These are phyloP conservation scores for Punica granatum DNA, from an alignment of 345 rosid species.

Conservation along the genomic window DNA sequence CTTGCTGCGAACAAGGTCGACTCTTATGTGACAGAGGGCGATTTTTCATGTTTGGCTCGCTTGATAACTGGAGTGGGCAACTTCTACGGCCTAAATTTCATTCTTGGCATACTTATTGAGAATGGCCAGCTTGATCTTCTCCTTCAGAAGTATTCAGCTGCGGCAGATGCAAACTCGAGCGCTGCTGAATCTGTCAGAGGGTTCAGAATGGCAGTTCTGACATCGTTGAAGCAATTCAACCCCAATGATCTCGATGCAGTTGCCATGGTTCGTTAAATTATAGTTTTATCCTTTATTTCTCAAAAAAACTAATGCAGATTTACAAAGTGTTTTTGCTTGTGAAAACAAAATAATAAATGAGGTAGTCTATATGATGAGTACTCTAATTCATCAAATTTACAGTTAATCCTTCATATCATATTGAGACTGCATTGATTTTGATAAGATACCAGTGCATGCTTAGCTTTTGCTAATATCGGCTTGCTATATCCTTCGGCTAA, in stretches of 20 bases:
- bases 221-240: conserved; percentile 89
- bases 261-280: conserved; percentile 55
- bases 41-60: conserved; percentile 91
- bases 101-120: conserved; percentile 92
- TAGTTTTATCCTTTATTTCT: background rate
- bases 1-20: conserved; percentile 98
- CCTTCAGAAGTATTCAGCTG: conserved; percentile 88
- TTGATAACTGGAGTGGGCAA: conserved; percentile 93
- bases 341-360: too few relatives aligned
- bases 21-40: conserved; percentile 89
- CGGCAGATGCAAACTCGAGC: conserved; percentile 70
- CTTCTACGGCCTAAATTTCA: conserved; percentile 90
- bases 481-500: background rate
- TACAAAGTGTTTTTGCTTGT: background rate
- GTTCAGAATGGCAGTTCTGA: conserved; percentile 93
- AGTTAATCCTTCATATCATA: too few relatives aligned
- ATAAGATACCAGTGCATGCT: background rate
- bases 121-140: conserved; percentile 92
- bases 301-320: background rate
- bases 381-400: too few relatives aligned
- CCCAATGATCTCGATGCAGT: conserved; percentile 85
- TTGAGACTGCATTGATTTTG: background rate
- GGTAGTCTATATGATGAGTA: too few relatives aligned
- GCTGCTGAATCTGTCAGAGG: conserved; percentile 87
- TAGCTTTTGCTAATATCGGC: background rate